phyloP scores from a whole-genome alignment of 1,284 basidiomycete species.

The Mycena sp. region DNA sequence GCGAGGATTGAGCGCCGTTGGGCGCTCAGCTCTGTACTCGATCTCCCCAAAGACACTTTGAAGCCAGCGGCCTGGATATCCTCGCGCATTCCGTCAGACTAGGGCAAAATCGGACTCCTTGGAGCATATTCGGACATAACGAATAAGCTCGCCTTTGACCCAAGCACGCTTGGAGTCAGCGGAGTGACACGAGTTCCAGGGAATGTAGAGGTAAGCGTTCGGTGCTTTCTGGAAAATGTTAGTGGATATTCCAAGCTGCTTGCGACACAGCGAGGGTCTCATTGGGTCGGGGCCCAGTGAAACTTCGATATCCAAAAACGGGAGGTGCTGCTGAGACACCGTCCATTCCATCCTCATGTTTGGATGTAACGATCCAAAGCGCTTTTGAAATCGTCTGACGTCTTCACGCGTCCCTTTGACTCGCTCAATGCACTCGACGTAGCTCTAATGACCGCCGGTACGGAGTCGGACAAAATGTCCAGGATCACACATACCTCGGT shows the following conservation, averaged over 20 bases:
- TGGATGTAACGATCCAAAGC: not conserved
- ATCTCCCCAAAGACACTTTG: conserved; percentile 17
- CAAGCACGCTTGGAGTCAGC: conserved; percentile 5
- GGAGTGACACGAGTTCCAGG: conserved; percentile 8
- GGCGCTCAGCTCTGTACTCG: conserved; percentile 15
- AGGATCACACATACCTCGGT: too few species aligned
- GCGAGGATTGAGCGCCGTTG: conserved; percentile 5
- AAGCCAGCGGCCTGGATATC: conserved; percentile 25
- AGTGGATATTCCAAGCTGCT: conserved; percentile 3
- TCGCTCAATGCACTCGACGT: too few species aligned
- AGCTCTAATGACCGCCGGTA: too few species aligned
- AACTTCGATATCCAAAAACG: conserved; percentile 26
- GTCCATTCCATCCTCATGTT: conserved; percentile 28
- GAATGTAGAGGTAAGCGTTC: conserved; percentile 16
- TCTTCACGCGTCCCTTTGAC: conserved; percentile 4
- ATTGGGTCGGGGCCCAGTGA: conserved; percentile 13
- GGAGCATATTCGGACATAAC: conserved; percentile 12
- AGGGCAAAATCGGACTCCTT: conserved; percentile 13
- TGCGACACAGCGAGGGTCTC: not conserved
- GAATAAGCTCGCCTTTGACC: conserved; percentile 10
- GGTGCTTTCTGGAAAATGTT: conserved; percentile 17
- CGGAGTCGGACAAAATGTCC: too few species aligned
- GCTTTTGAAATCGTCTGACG: too few species aligned
- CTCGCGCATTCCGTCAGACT: not conserved
- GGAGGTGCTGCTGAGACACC: conserved; percentile 11